These are phyloP conservation scores for Thalassiosira mediterranea DNA, from an alignment of 352 stramenopile genomes.

Conservation along the genomic window DNA sequence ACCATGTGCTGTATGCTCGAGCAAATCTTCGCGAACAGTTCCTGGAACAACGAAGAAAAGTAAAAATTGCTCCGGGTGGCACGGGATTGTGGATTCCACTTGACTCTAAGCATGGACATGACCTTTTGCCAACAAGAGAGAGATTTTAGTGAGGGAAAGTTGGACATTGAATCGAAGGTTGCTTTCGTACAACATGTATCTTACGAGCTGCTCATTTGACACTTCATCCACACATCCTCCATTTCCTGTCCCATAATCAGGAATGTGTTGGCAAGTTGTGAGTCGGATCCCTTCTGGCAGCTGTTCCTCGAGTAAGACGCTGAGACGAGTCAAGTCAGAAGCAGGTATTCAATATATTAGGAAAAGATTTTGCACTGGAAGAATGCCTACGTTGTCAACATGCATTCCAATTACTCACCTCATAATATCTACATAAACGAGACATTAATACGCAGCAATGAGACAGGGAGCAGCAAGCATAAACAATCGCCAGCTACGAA, in stretches of 20 bases:
- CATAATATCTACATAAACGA: slow-evolving; percentile 83
- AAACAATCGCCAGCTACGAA: too few relatives aligned
- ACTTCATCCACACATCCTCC: slow-evolving; percentile 64
- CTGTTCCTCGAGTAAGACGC: slow-evolving; percentile 77
- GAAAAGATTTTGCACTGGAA: background rate
- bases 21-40: slow-evolving; percentile 80
- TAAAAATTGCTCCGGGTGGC: slow-evolving; percentile 80
- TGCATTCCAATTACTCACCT: background rate
- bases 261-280: slow-evolving; percentile 73
- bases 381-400: too few relatives aligned
- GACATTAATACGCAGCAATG: too few relatives aligned
- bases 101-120: slow-evolving; percentile 83
- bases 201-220: slow-evolving; percentile 72
- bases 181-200: background rate
- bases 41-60: slow-evolving; percentile 81
- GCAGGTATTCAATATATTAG: background rate
- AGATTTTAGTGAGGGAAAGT: too few relatives aligned
- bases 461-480: too few relatives aligned
- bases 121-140: slow-evolving; percentile 33
- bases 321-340: slow-evolving; percentile 8
- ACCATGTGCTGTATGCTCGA: slow-evolving; percentile 58
- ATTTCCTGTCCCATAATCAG: slow-evolving; percentile 73
- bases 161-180: too few relatives aligned
- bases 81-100: slow-evolving; percentile 75
- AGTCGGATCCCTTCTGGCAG: slow-evolving; percentile 79